Conservation (phyloP, 352 stramenopile genomes). For the Globisporangium spiculum region DNA sequence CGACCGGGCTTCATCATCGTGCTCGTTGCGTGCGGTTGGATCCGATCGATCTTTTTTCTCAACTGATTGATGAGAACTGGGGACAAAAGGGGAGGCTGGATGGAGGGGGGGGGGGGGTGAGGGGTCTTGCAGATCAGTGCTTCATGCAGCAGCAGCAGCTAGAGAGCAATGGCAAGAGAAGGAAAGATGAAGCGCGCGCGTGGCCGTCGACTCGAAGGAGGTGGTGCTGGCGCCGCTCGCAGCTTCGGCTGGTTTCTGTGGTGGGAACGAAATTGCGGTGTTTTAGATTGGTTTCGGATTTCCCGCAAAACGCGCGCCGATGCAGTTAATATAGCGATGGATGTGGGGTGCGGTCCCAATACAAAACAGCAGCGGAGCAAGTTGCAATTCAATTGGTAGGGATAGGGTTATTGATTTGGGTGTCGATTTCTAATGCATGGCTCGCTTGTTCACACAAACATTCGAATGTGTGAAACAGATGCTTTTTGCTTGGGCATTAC, state of each 20-base stretch:
- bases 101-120: neutral
- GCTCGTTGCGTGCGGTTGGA: neutral
- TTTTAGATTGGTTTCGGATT: neutral
- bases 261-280: neutral
- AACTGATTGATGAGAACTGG: neutral
- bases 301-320: neutral
- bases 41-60: constrained; percentile 7
- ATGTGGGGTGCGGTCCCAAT: too few relatives aligned
- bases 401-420: too few relatives aligned
- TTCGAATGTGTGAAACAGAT: too few relatives aligned
- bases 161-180: neutral
- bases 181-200: neutral
- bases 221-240: neutral
- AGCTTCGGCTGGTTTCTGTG: neutral
- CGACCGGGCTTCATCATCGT: constrained; percentile 11
- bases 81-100: neutral
- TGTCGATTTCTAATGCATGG: too few relatives aligned
- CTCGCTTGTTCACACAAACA: too few relatives aligned
- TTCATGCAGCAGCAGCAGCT: constrained; percentile 9
- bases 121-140: constrained; percentile 1
- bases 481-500: too few relatives aligned
- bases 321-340: too few relatives aligned
- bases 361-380: too few relatives aligned
- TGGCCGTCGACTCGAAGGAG: neutral
- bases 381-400: too few relatives aligned